A percentile compares a stretch with the other conserved stretches of the same genome.
phyloP scores from a whole-genome alignment of 2,329 filamentous ascomycete species.

The Apiospora phragmitis region DNA sequence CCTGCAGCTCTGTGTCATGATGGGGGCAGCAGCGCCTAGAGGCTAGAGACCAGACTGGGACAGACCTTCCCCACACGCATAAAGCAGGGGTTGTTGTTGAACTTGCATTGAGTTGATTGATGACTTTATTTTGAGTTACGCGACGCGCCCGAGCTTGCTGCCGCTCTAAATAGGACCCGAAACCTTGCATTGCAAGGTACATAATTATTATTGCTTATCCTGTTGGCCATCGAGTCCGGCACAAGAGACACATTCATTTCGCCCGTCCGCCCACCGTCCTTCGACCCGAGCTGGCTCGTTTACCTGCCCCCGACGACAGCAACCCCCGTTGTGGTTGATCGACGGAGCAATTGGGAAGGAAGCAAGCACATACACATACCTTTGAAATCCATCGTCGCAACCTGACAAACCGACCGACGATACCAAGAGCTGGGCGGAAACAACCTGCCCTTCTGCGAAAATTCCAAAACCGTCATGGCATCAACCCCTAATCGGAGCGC shows the following conservation, averaged over 20 bases:
- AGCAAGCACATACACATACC: background rate
- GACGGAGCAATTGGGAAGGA: background rate
- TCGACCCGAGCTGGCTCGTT: background rate
- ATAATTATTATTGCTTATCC: background rate
- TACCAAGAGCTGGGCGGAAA: background rate
- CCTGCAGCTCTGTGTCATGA: background rate
- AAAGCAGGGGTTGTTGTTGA: background rate
- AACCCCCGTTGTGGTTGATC: constrained; percentile 2
- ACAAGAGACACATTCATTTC: constrained; percentile 1
- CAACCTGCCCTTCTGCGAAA: background rate
- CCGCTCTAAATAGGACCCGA: constrained; percentile 1
- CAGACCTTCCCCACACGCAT: background rate
- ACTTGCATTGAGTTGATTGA: background rate
- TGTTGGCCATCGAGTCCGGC: background rate
- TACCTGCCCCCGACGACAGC: background rate
- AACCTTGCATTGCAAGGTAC: background rate
- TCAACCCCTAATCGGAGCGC: background rate
- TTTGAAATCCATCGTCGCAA: background rate
- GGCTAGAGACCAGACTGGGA: too few relatives aligned
- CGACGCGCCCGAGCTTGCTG: background rate
- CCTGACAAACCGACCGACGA: background rate
- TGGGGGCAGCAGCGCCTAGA: background rate
- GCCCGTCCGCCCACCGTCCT: background rate
- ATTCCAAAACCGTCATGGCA: background rate
- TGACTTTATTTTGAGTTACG: constrained; percentile 5